Base-by-base conservation (phyloP, 1,139 yeast species). In the Zygoascus sp. region DNA sequence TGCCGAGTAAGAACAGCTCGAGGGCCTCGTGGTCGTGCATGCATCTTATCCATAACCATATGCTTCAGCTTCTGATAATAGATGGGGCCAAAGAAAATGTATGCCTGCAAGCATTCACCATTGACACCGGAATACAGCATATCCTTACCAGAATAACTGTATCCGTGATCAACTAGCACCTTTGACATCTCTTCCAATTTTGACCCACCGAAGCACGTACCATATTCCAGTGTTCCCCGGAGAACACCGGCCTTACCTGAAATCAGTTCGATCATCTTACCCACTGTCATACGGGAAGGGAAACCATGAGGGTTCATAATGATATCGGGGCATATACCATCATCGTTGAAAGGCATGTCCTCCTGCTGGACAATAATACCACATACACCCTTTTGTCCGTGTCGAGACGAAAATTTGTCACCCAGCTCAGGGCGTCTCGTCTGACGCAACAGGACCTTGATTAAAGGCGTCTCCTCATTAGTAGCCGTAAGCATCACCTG, bases 211-310 rank as follows among this genome's bases (percentile, higher is more conserved):
- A 92, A 92, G 69, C 98, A 94, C 0, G 98, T 92, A 61, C 98
- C 99, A 59, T 92, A 92, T 64, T 94, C 96, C 52, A 94, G 71
- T 2, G 86, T 66, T 5, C 99, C 99, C 58, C 87, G 86, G 56
- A 92, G 70, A 32, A 92, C 97, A 63, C 98, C 98, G 0, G 98
- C 98, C 64, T 92, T 92, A 58, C 98, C 98, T 27, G 96, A 85
- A 22, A 92, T 85, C 54, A 92, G 75, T 66, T 92, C 99, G 58
- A 94, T 83, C 97, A 92, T 92, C 66, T 92, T 92, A 52, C 98
- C 99, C 21, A 92, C 98, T 42, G 99, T 92, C 99, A 92, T 92
- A 75, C 98, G 95, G 34, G 97, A 90, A 55, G 98, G 98, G 81
- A 92, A 92, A 71, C 97, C 98, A 64, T 92, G 98, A 1, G 98